A percentile compares a stretch with the other conserved stretches of the same genome.
Conservation (phyloP, 306 rosid species). For the Inga laurina region DNA sequence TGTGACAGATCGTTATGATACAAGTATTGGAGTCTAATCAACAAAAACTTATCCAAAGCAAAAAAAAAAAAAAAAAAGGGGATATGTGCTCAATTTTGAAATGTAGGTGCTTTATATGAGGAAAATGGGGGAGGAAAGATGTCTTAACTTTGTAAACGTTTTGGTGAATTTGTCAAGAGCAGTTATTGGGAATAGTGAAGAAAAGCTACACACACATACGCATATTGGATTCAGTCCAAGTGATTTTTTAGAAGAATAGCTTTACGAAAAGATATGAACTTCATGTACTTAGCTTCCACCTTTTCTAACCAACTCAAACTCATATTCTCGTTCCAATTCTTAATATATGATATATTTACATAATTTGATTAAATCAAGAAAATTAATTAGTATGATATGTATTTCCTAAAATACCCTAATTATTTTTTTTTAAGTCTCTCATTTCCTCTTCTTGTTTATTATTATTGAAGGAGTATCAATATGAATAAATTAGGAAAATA, state of each 20-base stretch:
- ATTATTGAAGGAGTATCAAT: no score
- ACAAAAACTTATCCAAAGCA: no score
- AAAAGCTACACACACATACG: slow-evolving; percentile 20
- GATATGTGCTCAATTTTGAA: no score
- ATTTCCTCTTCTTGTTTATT: no score
- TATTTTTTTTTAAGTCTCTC: no score
- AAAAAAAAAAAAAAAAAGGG: rapidly evolving
- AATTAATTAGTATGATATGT: no score
- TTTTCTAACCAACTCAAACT: slow-evolving; percentile 49
- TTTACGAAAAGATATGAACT: slow-evolving; percentile 59
- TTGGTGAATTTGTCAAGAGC: slow-evolving; percentile 76
- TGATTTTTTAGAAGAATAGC: slow-evolving; percentile 42
- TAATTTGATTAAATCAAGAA: no score
- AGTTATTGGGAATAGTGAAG: slow-evolving; percentile 60
- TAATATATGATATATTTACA: no score
- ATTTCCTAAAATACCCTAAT: no score
- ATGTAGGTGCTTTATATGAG: slow-evolving; percentile 29
- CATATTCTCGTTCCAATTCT: neutral
- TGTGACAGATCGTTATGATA: no score
- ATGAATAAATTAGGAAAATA: no score
- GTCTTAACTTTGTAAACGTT: slow-evolving; percentile 56
- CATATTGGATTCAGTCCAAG: slow-evolving; percentile 46
- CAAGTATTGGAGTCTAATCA: no score
- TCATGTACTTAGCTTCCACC: slow-evolving; percentile 48
- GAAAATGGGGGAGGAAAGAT: slow-evolving; percentile 53